A percentile compares a stretch with the other conserved stretches of the same genome.
Conservation (phyloP, 1,139 yeast species). For the Pichia sp. region DNA sequence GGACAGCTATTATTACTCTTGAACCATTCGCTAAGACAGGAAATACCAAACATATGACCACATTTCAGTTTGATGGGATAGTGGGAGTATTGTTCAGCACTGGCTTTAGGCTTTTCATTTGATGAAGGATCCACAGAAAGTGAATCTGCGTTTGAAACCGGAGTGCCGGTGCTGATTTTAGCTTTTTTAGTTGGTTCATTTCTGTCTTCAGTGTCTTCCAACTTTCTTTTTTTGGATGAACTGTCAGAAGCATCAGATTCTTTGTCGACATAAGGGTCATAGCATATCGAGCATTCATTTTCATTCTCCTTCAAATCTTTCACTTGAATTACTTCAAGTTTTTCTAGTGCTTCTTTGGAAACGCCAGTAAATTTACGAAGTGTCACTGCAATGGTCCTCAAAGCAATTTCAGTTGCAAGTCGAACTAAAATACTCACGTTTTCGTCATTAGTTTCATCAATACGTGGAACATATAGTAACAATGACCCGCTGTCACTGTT, state of each 20-base stretch:
- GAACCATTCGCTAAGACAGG: slow-evolving; percentile 28
- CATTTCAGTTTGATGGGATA: slow-evolving; percentile 71
- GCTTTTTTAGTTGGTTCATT: not conserved
- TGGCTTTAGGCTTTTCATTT: not conserved
- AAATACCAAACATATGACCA: slow-evolving; percentile 32
- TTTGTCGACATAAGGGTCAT: slow-evolving; percentile 40
- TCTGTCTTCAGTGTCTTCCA: not conserved
- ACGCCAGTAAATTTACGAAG: slow-evolving; percentile 40
- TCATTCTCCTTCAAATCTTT: slow-evolving; percentile 28
- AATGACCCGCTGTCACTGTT: slow-evolving; percentile 34
- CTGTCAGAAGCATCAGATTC: slow-evolving; percentile 5
- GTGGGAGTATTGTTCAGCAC: slow-evolving; percentile 31
- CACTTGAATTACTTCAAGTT: slow-evolving; percentile 29
- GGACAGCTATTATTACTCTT: slow-evolving; percentile 27
- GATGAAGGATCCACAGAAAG: too few relatives aligned
- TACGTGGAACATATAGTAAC: slow-evolving; percentile 56
- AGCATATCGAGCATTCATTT: slow-evolving; percentile 57
- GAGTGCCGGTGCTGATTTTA: not conserved
- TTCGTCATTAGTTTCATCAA: slow-evolving; percentile 45
- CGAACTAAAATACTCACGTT: slow-evolving; percentile 50
- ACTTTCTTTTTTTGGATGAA: not conserved
- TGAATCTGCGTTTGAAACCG: not conserved
- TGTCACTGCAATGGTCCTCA: slow-evolving; percentile 46
- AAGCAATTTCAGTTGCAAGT: slow-evolving; percentile 63
- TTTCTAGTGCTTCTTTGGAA: slow-evolving; percentile 42